These are phyloP conservation scores for Prunella vulgaris DNA, from an alignment of 257 asterid genomes.

Conservation along the genomic window DNA sequence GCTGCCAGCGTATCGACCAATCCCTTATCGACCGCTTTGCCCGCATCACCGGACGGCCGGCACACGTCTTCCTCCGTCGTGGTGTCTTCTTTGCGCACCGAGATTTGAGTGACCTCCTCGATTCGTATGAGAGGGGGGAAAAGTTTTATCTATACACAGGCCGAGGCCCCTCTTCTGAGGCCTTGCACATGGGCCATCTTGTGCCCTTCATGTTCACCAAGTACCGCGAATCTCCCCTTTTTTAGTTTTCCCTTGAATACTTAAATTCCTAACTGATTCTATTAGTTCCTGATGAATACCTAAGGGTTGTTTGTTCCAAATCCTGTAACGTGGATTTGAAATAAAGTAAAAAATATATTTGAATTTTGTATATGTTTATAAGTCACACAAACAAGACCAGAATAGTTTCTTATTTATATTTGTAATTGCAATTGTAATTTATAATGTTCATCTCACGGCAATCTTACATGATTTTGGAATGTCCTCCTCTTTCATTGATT, in stretches of 20 bases:
- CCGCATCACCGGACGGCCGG: conserved; percentile 61
- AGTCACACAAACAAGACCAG: too few relatives aligned
- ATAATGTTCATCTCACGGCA: background rate
- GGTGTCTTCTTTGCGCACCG: conserved; percentile 96
- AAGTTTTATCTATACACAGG: conserved; percentile 90
- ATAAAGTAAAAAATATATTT: too few relatives aligned
- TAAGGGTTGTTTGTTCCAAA: too few relatives aligned
- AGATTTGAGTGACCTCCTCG: conserved; percentile 64
- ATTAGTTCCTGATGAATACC: background rate
- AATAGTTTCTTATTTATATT: background rate
- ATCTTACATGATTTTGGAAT: background rate
- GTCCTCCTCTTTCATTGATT: background rate
- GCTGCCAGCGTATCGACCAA: conserved; percentile 82
- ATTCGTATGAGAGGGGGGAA: conserved; percentile 72
- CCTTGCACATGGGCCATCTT: conserved; percentile 94
- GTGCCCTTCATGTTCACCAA: conserved; percentile 95
- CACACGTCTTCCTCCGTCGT: conserved; percentile 96
- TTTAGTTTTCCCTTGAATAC: background rate
- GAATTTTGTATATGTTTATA: too few relatives aligned
- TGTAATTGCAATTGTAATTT: background rate
- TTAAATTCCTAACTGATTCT: too few relatives aligned
- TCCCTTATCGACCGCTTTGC: conserved; percentile 64
- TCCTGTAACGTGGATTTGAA: too few relatives aligned
- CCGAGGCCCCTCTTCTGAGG: conserved; percentile 98
- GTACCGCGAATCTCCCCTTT: conserved; percentile 26